Conservation (phyloP, 768 basidiomycete species). For the Auricularia heimuer region DNA sequence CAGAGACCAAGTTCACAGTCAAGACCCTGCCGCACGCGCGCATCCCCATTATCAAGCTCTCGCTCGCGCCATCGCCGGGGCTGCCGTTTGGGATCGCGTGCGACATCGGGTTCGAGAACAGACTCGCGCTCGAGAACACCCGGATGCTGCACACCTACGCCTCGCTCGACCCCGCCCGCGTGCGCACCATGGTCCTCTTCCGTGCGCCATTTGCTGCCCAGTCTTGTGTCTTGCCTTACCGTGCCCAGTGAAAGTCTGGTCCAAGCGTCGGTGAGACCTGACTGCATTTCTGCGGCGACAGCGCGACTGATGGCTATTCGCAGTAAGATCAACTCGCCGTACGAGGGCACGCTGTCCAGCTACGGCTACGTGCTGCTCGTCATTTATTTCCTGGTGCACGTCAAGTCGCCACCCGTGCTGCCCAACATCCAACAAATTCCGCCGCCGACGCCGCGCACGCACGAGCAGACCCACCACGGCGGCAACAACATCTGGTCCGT, state of each 20-base stretch:
- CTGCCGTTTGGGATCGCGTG: conserved; percentile 86
- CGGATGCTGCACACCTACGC: conserved; percentile 94
- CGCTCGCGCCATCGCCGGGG: conserved; percentile 75
- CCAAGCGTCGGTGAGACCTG: conserved; percentile 67
- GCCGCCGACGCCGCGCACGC: conserved; percentile 27
- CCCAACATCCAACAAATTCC: conserved; percentile 96
- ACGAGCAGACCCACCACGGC: conserved; percentile 41
- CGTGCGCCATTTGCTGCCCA: conserved; percentile 41
- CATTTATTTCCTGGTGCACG: conserved; percentile 95
- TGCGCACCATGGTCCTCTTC: conserved; percentile 90
- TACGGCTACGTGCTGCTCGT: conserved; percentile 98
- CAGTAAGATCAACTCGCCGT: conserved; percentile 98
- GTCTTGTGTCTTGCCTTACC: too few species aligned
- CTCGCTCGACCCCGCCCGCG: conserved; percentile 88
- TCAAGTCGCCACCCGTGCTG: conserved; percentile 92
- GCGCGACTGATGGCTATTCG: not conserved
- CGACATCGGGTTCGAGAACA: conserved; percentile 98
- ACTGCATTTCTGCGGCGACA: not conserved
- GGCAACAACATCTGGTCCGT: conserved; percentile 68
- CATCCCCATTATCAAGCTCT: conserved; percentile 97
- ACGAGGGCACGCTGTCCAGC: conserved; percentile 91
- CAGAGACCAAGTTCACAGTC: conserved; percentile 93
- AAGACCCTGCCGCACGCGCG: conserved; percentile 93
- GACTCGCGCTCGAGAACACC: conserved; percentile 94
- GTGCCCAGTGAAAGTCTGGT: conserved; percentile 90